These are phyloP conservation scores for Albizia julibrissin DNA, from an alignment of 306 rosid genomes.

Conservation along the genomic window DNA sequence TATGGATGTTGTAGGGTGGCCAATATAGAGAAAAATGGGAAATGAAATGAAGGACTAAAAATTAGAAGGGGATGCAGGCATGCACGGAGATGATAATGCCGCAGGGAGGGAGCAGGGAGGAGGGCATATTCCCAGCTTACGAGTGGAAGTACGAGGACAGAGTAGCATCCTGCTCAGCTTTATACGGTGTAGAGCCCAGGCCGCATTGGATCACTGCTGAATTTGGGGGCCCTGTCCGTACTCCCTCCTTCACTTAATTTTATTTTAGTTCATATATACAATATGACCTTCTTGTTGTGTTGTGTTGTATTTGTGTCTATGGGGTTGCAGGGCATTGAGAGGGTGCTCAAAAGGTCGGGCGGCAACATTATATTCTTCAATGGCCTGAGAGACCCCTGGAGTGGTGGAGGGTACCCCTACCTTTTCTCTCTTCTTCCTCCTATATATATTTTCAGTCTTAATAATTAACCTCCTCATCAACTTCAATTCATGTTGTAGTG, in stretches of 20 bases:
- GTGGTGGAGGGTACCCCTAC: slow-evolving; percentile 87
- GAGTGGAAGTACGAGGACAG: slow-evolving; percentile 46
- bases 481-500: slow-evolving; percentile 45
- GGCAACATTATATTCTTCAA: slow-evolving; percentile 91
- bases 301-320: background rate
- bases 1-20: background rate
- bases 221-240: slow-evolving; percentile 61
- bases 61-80: slow-evolving; percentile 43
- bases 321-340: slow-evolving; percentile 50
- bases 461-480: background rate
- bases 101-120: slow-evolving; percentile 37
- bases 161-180: slow-evolving; percentile 13
- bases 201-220: slow-evolving; percentile 75
- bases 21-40: background rate
- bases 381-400: slow-evolving; percentile 97
- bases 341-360: slow-evolving; percentile 62
- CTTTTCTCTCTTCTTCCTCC: background rate
- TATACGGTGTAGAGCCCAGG: slow-evolving; percentile 44
- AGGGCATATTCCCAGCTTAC: slow-evolving; percentile 64
- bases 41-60: background rate
- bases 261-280: background rate
- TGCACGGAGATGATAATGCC: slow-evolving; percentile 91
- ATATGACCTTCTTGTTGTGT: too few species aligned
- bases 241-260: background rate
- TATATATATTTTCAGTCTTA: background rate